Conservation (phyloP, 257 asterid species). For the Perilla frutescens region DNA sequence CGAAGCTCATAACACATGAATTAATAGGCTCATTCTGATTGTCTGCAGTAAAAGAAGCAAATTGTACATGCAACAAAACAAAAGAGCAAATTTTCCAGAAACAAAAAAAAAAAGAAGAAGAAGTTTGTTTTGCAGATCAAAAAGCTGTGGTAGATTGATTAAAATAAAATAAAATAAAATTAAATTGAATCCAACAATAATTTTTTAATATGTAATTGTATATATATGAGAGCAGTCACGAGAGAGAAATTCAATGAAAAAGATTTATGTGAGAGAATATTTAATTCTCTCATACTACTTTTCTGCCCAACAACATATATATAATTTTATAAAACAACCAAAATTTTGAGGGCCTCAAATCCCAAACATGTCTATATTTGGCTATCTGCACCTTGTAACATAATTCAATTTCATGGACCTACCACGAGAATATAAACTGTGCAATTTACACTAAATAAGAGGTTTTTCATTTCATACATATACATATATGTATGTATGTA, state of each 20-base stretch:
- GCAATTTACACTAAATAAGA: constrained; percentile 6
- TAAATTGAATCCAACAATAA: constrained; percentile 29
- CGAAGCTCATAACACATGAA: too few relatives aligned
- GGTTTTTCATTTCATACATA: background rate
- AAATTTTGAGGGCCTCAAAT: constrained; percentile 41
- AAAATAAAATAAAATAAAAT: background rate
- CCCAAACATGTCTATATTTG: constrained; percentile 40
- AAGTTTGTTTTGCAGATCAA: background rate
- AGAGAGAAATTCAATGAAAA: constrained; percentile 36
- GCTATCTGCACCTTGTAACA: constrained; percentile 32
- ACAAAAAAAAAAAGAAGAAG: too few relatives aligned
- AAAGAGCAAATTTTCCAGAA: background rate
- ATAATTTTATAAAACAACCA: constrained; percentile 39
- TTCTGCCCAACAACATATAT: constrained; percentile 43
- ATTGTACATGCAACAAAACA: constrained; percentile 14
- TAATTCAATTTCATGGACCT: constrained; percentile 43
- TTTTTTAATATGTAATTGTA: constrained; percentile 27
- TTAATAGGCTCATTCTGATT: background rate
- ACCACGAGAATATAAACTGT: constrained; percentile 45
- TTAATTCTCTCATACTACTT: constrained; percentile 46
- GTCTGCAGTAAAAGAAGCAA: constrained; percentile 15
- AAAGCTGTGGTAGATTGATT: background rate
- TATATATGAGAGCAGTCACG: constrained; percentile 49
- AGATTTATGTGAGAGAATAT: constrained; percentile 43
- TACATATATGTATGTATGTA: background rate